A percentile compares a stretch with the other conserved stretches of the same genome.
Conservation (phyloP, 257 asterid species). For the Solanum megistacrolobum region DNA sequence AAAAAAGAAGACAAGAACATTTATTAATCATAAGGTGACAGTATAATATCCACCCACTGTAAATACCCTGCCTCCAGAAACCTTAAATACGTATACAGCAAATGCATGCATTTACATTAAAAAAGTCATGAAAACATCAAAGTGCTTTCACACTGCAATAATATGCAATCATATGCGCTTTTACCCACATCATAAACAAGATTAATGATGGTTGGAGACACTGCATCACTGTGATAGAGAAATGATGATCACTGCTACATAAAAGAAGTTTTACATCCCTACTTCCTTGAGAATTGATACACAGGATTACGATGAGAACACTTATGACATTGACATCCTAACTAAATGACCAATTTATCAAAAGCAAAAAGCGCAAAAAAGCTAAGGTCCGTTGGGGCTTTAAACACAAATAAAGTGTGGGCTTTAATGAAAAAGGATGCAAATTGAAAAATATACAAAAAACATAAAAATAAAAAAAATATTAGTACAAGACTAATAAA, state of each 20-base stretch:
- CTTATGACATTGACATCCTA: neutral
- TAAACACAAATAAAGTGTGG: neutral
- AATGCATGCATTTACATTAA: neutral
- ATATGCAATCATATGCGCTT: neutral
- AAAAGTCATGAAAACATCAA: neutral
- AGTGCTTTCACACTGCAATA: neutral
- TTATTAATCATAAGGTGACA: neutral
- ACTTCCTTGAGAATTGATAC: neutral
- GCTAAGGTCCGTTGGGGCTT: neutral
- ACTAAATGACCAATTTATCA: neutral
- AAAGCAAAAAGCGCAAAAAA: neutral
- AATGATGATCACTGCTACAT: neutral
- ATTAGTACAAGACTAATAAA: neutral
- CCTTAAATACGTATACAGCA: neutral
- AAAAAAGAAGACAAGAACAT: neutral
- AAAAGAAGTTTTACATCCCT: neutral
- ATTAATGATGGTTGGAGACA: neutral
- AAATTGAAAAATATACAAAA: no score
- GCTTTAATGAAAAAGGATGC: neutral
- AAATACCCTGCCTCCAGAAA: neutral
- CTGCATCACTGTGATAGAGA: neutral
- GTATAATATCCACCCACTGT: neutral
- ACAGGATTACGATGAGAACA: neutral
- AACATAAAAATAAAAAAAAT: no score
- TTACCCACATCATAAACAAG: neutral